Percentiles rank a stretch among this genome's conserved stretches.
Conservation (phyloP, 768 basidiomycete species). For the Cubamyces lactineus region DNA sequence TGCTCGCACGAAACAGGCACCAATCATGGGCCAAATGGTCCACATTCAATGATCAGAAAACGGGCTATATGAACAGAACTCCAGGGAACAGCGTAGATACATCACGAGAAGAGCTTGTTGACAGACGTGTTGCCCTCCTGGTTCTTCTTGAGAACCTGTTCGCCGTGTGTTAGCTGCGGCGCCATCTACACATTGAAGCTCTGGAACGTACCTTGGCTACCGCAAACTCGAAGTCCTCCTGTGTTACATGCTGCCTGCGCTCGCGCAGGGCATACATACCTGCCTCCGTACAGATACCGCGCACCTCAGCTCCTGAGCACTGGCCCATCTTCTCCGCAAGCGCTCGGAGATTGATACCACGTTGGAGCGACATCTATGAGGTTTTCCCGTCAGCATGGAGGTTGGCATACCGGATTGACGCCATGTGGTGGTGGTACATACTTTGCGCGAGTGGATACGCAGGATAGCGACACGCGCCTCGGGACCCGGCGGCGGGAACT, state of each 20-base stretch:
- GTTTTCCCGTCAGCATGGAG: neutral
- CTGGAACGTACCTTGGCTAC: constrained; percentile 77
- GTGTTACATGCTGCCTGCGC: constrained; percentile 94
- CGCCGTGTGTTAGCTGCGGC: neutral
- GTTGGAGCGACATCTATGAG: constrained; percentile 90
- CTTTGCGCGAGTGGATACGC: constrained; percentile 95
- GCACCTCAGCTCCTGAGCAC: constrained; percentile 96
- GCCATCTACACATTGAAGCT: neutral
- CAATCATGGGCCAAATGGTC: neutral
- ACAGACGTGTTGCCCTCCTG: constrained; percentile 93
- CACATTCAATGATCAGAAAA: neutral
- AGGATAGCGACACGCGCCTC: constrained; percentile 97
- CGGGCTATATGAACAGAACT: constrained; percentile 9
- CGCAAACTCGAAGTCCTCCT: constrained; percentile 99
- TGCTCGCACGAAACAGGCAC: too few species aligned
- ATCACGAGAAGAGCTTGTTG: constrained; percentile 90
- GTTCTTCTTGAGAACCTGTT: constrained; percentile 90
- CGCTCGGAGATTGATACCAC: constrained; percentile 95
- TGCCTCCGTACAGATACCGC: constrained; percentile 98
- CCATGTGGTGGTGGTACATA: constrained; percentile 33
- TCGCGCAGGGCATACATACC: constrained; percentile 98
- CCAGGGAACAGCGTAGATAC: constrained; percentile 2
- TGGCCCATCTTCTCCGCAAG: constrained; percentile 99
- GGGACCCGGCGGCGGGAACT: constrained; percentile 97
- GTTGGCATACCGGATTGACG: neutral